phyloP scores from a whole-genome alignment of 202 grass and related monocot species.

The Cymbopogon flexuosus region DNA sequence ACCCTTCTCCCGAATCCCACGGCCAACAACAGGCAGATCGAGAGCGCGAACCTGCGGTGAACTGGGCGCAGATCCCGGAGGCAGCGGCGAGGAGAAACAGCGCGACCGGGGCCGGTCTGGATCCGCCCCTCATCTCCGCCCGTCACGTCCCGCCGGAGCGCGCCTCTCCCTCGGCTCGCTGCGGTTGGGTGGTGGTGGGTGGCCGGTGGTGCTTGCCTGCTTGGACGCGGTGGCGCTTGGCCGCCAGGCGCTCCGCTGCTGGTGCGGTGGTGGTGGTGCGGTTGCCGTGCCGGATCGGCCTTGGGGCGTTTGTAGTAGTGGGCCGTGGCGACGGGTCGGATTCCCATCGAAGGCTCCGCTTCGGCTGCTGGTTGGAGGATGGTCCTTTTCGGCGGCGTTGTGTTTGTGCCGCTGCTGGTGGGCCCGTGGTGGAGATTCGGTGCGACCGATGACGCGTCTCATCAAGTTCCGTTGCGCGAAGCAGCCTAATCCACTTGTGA shows the following conservation, averaged over 20 bases:
- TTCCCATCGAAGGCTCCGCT: slow-evolving; percentile 17
- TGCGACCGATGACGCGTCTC: not conserved
- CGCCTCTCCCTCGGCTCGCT: not conserved
- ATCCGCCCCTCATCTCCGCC: slow-evolving; percentile 45
- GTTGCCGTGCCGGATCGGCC: not conserved
- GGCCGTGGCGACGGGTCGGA: not conserved
- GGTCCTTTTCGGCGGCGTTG: slow-evolving; percentile 27
- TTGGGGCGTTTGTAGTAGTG: not conserved
- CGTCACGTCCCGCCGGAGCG: not conserved
- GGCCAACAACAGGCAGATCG: not conserved
- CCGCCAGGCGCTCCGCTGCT: not conserved
- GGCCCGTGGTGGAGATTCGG: not conserved
- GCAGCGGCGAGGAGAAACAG: slow-evolving; percentile 28
- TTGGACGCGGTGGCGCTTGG: not conserved
- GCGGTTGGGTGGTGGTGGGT: not conserved
- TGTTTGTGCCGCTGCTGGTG: not conserved
- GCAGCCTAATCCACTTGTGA: slow-evolving; percentile 5
- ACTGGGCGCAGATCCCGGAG: slow-evolving; percentile 47
- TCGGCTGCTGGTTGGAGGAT: slow-evolving; percentile 7
- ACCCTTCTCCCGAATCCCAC: not conserved
- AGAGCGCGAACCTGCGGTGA: slow-evolving; percentile 40
- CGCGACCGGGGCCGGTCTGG: slow-evolving; percentile 26
- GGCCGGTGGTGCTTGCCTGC: not conserved
- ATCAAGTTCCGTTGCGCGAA: not conserved
- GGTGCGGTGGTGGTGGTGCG: not conserved